phyloP scores from a whole-genome alignment of 352 stramenopile genomes.

The Globisporangium nunn region DNA sequence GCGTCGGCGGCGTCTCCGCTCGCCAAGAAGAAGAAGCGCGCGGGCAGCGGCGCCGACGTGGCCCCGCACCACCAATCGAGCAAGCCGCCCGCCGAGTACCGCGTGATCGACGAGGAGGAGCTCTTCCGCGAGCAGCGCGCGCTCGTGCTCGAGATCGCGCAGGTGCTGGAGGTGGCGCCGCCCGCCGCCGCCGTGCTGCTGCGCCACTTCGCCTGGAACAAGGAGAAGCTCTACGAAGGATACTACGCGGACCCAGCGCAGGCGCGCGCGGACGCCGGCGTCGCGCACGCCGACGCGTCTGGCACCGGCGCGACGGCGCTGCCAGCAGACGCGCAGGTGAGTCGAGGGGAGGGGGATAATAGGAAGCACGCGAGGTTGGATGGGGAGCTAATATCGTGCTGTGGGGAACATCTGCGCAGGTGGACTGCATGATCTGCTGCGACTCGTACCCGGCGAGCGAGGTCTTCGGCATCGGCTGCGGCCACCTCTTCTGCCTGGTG shows the following conservation, averaged over 20 bases:
- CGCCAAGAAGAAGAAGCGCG: conserved; percentile 57
- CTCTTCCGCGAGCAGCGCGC: conserved; percentile 58
- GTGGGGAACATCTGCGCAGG: conserved; percentile 15
- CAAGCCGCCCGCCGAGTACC: conserved; percentile 46
- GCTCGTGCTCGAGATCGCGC: conserved; percentile 65
- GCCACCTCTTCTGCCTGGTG: conserved; percentile 94
- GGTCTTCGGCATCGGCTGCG: conserved; percentile 93
- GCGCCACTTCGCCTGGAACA: conserved; percentile 85
- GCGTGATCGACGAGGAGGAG: conserved; percentile 79
- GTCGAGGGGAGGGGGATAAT: conserved; percentile 7
- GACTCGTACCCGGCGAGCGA: conserved; percentile 76
- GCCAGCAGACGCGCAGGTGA: conserved; percentile 23
- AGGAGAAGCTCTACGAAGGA: conserved; percentile 85
- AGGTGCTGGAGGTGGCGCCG: conserved; percentile 64
- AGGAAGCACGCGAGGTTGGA: background rate
- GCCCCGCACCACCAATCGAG: conserved; percentile 10
- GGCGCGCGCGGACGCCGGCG: conserved; percentile 43
- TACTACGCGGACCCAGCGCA: conserved; percentile 73
- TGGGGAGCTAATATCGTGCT: background rate
- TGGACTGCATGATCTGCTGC: conserved; percentile 93
- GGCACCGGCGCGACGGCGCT: conserved; percentile 27
- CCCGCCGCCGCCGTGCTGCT: conserved; percentile 67
- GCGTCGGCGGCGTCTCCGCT: conserved; percentile 26
- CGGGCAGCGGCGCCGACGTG: conserved; percentile 29
- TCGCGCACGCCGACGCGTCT: conserved; percentile 47